Percentiles rank a stretch among this genome's conserved stretches.
phyloP scores from a whole-genome alignment of 2,329 filamentous ascomycete species.

The Whalleya microplaca region DNA sequence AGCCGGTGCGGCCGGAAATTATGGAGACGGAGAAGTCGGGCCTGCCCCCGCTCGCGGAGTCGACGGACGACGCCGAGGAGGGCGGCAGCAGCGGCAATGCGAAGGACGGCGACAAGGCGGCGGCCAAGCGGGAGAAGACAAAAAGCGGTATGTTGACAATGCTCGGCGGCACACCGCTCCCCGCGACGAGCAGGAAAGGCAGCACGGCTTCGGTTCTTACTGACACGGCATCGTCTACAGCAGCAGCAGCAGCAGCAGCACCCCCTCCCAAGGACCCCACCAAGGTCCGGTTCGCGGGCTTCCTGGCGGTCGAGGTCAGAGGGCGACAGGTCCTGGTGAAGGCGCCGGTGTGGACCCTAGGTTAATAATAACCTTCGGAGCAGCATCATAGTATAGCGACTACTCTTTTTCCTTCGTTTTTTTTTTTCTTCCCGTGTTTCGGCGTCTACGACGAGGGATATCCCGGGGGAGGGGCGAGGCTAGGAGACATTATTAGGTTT shows the following conservation, averaged over 20 bases:
- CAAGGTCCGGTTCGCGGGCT: slow-evolving; percentile 75
- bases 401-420: not conserved
- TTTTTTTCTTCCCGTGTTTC: not conserved
- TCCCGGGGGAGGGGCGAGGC: not conserved
- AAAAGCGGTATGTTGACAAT: slow-evolving; percentile 53
- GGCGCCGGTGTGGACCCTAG: slow-evolving; percentile 71
- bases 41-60: slow-evolving; percentile 61
- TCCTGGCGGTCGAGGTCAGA: slow-evolving; percentile 74
- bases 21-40: slow-evolving; percentile 86
- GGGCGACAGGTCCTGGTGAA: slow-evolving; percentile 76
- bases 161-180: slow-evolving; percentile 34
- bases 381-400: not conserved
- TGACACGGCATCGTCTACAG: slow-evolving; percentile 44
- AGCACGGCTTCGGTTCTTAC: slow-evolving; percentile 43
- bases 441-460: not conserved
- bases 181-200: slow-evolving; percentile 38
- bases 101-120: slow-evolving; percentile 46
- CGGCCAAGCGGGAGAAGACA: slow-evolving; percentile 45
- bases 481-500: not conserved
- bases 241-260: too few species aligned
- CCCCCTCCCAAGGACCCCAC: slow-evolving; percentile 48
- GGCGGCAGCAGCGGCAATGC: too few species aligned
- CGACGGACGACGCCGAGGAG: slow-evolving; percentile 43
- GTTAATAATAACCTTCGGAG: slow-evolving; percentile 25
- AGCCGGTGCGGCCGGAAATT: slow-evolving; percentile 67